A percentile compares a stretch with the other conserved stretches of the same genome.
phyloP scores from a whole-genome alignment of 306 rosid genomes.

The Corylus heterophylla region DNA sequence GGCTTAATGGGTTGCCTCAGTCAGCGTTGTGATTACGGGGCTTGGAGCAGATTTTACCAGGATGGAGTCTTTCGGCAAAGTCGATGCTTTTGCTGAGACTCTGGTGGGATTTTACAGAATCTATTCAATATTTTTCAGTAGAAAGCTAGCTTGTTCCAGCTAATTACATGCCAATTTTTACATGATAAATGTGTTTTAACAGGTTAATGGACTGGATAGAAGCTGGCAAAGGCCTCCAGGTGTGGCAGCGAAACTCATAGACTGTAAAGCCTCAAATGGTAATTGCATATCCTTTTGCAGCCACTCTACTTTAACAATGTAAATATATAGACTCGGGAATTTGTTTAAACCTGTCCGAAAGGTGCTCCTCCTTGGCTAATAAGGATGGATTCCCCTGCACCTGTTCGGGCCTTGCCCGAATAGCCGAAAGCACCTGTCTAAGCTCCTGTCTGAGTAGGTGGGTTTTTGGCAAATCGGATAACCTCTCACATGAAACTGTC shows the following conservation, averaged over 20 bases:
- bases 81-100: slow-evolving; percentile 91
- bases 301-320: background rate
- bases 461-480: too few relatives aligned
- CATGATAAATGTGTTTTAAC: slow-evolving; percentile 19
- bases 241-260: slow-evolving; percentile 80
- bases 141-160: background rate
- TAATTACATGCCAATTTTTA: background rate
- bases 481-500: too few relatives aligned
- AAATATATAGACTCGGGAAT: too few relatives aligned
- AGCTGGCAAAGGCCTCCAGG: slow-evolving; percentile 95
- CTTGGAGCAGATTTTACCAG: slow-evolving; percentile 86
- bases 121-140: background rate
- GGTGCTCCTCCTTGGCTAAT: too few relatives aligned
- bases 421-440: too few relatives aligned
- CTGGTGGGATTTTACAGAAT: slow-evolving; percentile 43
- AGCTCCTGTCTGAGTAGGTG: too few relatives aligned
- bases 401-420: too few relatives aligned
- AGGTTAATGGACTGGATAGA: slow-evolving; percentile 93
- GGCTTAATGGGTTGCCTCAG: slow-evolving; percentile 36
- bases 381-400: too few relatives aligned
- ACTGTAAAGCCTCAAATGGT: slow-evolving; percentile 69
- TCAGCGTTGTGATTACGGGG: slow-evolving; percentile 80
- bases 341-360: background rate
- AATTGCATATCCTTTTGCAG: slow-evolving; percentile 11
- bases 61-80: slow-evolving; percentile 97